Evolutionary conservation across 164 flowering plant genomes (phyloP).

Genomic region (Platanus orientalis): DNA sequence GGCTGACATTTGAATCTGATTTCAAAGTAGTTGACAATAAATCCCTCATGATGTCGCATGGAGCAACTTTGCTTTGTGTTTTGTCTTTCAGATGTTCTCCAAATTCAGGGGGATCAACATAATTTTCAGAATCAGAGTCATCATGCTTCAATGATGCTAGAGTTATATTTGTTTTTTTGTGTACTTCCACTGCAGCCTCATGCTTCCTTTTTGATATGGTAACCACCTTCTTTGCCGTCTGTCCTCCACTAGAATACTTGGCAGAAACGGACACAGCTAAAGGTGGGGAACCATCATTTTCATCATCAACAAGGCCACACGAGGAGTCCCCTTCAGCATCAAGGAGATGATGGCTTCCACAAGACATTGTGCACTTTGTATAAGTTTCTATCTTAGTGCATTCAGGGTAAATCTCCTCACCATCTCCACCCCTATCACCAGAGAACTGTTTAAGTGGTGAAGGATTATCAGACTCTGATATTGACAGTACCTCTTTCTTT

Average conservation of each 20-base stretch:
- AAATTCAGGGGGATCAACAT: conserved; percentile 15
- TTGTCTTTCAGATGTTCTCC: conserved; percentile 20
- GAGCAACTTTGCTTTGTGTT: conserved; percentile 14
- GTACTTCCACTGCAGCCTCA: conserved; percentile 15
- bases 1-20: conserved; percentile 17
- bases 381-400: conserved; percentile 1
- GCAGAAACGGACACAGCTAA: conserved; percentile 1
- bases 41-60: conserved; percentile 16
- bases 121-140: conserved; percentile 10
- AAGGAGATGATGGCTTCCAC: not conserved
- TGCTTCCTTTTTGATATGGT: conserved; percentile 24
- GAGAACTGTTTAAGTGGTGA: conserved; percentile 13
- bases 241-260: conserved; percentile 13
- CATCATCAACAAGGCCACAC: conserved; percentile 8
- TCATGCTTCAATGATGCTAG: conserved; percentile 11
- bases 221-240: conserved; percentile 18
- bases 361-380: not conserved
- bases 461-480: conserved; percentile 16
- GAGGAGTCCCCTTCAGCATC: conserved; percentile 7
- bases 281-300: conserved; percentile 6
- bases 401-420: not conserved
- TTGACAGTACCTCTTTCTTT: conserved; percentile 20
- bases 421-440: conserved; percentile 15
- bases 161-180: conserved; percentile 9
- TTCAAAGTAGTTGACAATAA: conserved; percentile 15